Percentiles rank a stretch among this genome's conserved stretches.
phyloP scores from a whole-genome alignment of 768 basidiomycete genomes.

The Boletus pseudo-olivaceus region DNA sequence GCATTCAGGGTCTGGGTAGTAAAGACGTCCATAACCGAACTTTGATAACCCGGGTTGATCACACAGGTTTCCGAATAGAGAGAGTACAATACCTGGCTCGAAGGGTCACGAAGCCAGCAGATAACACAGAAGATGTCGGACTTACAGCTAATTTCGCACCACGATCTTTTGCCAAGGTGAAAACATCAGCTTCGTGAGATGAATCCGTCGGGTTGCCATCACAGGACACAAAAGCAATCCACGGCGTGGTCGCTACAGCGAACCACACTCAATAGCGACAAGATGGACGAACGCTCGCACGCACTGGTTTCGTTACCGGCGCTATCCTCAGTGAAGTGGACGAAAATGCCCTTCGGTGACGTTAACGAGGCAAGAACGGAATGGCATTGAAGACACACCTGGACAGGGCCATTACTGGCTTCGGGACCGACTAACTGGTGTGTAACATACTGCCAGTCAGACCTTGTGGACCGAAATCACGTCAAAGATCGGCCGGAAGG shows the following conservation, averaged over 20 bases:
- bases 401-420: constrained; percentile 45
- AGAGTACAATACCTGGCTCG: constrained; percentile 71
- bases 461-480: constrained; percentile 31
- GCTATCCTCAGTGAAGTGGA: constrained; percentile 74
- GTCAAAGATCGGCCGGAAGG: constrained; percentile 10
- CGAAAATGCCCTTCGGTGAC: constrained; percentile 61
- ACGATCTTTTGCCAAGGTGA: constrained; percentile 72
- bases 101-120: neutral
- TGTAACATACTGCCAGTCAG: constrained; percentile 52
- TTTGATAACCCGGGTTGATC: constrained; percentile 69
- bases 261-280: constrained; percentile 11
- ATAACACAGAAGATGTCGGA: constrained; percentile 3
- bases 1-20: constrained; percentile 62
- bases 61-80: constrained; percentile 65
- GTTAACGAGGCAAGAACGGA: constrained; percentile 1
- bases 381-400: constrained; percentile 38
- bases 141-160: constrained; percentile 80
- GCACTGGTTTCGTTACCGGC: constrained; percentile 45
- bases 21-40: constrained; percentile 72
- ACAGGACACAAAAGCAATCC: constrained; percentile 88
- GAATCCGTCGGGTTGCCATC: constrained; percentile 71
- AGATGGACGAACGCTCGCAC: constrained; percentile 35
- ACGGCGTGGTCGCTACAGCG: constrained; percentile 66
- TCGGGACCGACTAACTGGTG: constrained; percentile 54
- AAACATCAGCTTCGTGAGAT: constrained; percentile 64